These are phyloP conservation scores for Otatea glauca DNA, from an alignment of 176 grass and related monocot genomes.

Conservation along the genomic window DNA sequence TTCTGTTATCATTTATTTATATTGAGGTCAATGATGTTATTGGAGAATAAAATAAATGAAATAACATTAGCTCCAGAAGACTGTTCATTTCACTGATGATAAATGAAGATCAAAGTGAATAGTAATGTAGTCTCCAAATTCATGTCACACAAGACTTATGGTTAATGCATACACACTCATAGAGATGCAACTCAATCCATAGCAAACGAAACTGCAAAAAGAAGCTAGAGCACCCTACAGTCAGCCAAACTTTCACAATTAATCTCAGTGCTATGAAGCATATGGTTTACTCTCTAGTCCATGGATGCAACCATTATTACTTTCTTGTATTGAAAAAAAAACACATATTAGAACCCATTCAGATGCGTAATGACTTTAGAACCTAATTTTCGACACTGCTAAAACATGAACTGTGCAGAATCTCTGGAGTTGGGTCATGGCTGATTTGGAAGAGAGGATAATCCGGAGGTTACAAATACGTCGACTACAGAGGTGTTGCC, in stretches of 20 bases:
- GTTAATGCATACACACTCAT: constrained; percentile 20
- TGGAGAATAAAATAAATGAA: neutral
- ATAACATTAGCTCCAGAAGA: neutral
- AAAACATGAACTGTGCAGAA: neutral
- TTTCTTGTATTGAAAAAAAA: neutral
- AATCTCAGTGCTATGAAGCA: neutral
- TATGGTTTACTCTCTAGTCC: constrained; percentile 4
- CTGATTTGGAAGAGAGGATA: neutral
- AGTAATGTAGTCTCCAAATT: neutral
- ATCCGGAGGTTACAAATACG: neutral
- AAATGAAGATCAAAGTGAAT: neutral
- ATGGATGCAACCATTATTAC: neutral
- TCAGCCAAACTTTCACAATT: constrained; percentile 7
- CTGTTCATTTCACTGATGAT: neutral
- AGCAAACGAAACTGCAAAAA: neutral
- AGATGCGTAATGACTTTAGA: neutral
- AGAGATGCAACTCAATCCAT: constrained; percentile 12
- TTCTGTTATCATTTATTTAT: constrained; percentile 6
- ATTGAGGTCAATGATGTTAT: neutral
- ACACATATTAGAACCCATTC: neutral
- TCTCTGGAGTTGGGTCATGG: neutral
- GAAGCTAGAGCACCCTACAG: neutral
- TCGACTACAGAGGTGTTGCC: neutral
- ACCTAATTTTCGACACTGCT: constrained; percentile 26
- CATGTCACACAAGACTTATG: neutral